Percentiles rank a stretch among this genome's conserved stretches.
Conservation (phyloP, 176 grass and related monocot genomes). For the Aegilops umbellulata region DNA sequence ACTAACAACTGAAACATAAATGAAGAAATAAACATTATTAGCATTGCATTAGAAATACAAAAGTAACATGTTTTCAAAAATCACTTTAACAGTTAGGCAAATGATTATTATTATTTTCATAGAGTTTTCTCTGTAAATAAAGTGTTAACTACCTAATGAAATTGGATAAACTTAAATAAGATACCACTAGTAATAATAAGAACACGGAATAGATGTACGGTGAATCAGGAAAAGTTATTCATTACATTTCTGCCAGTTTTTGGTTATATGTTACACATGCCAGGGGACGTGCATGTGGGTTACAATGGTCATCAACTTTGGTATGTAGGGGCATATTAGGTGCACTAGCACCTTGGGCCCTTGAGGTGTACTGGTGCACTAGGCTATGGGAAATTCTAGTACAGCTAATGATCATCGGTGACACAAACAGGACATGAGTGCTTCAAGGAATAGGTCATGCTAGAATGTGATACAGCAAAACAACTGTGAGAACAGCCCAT, state of each 20-base stretch:
- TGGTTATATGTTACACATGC: neutral
- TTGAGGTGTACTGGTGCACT: neutral
- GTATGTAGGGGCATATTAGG: neutral
- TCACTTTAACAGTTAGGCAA: neutral
- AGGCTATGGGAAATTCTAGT: neutral
- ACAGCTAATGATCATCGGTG: neutral
- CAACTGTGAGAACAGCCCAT: neutral
- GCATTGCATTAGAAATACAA: neutral
- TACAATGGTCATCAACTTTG: conserved; percentile 6
- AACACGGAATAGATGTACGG: neutral
- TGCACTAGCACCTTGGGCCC: neutral
- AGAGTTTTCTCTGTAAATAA: neutral
- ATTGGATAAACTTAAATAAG: neutral
- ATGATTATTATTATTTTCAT: neutral
- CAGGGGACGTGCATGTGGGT: neutral
- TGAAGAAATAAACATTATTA: neutral
- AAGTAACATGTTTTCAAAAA: neutral
- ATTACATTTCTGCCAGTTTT: neutral
- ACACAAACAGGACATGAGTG: neutral
- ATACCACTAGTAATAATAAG: neutral
- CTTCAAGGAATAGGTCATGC: neutral
- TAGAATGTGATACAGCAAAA: neutral
- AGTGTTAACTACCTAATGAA: neutral
- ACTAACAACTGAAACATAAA: neutral
- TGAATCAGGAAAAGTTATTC: neutral